phyloP scores from a whole-genome alignment of 2,329 filamentous ascomycete species.

The Dryadomyces quercus-mongolicae region DNA sequence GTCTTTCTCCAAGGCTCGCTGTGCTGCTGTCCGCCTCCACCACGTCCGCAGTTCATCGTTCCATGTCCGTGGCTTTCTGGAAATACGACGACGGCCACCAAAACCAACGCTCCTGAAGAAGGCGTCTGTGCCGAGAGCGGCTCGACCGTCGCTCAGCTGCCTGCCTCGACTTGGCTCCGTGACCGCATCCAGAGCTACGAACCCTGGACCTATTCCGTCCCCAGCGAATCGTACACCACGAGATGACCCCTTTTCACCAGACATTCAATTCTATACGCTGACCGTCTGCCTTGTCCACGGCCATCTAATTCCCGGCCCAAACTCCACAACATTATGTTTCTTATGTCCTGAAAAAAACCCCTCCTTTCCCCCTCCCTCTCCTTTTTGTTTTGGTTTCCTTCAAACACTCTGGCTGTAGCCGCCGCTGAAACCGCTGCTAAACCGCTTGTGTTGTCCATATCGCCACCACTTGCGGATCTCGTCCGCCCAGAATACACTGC shows the following conservation, averaged over 20 bases:
- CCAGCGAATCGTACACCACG: too few species aligned
- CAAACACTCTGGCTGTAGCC: slow-evolving; percentile 57
- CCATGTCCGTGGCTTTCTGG: too few species aligned
- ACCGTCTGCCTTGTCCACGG: background rate
- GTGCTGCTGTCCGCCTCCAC: background rate
- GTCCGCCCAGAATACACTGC: slow-evolving; percentile 90
- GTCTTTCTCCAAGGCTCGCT: background rate
- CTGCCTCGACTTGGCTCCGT: too few species aligned
- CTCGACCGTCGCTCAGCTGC: too few species aligned
- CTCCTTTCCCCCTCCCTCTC: background rate
- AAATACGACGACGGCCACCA: too few species aligned
- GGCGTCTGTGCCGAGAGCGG: too few species aligned
- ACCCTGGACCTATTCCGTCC: too few species aligned
- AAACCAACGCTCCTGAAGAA: too few species aligned
- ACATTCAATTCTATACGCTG: background rate
- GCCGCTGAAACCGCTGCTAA: slow-evolving; percentile 48
- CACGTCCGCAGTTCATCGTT: too few species aligned
- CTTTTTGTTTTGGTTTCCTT: background rate
- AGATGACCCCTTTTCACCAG: background rate
- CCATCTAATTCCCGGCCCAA: background rate
- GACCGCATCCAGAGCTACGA: too few species aligned
- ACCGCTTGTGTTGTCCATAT: slow-evolving; percentile 40
- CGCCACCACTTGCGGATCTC: slow-evolving; percentile 74
- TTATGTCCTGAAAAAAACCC: background rate
- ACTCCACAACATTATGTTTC: background rate